Percentiles rank a stretch among this genome's conserved stretches.
Evolutionary conservation across 163 green algal species (phyloP).

Genomic region (Scenedesmus sp.): DNA sequence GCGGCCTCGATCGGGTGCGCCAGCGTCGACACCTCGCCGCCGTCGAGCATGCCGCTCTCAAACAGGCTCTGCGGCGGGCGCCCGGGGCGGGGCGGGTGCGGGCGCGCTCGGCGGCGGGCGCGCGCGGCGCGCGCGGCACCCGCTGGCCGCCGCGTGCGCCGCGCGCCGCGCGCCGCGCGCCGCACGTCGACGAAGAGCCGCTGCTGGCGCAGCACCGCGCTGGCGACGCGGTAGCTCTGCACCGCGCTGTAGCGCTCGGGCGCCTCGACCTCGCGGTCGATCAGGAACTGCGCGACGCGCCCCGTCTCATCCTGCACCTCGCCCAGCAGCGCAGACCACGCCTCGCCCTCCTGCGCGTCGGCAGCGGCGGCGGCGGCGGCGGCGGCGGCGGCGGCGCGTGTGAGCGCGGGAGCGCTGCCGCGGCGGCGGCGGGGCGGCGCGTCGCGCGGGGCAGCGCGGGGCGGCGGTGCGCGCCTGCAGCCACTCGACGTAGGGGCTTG

Average conservation of each 20-base stretch:
- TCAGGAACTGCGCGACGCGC: slow-evolving; percentile 77
- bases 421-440: no score
- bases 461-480: slow-evolving; percentile 25
- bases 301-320: slow-evolving; percentile 30
- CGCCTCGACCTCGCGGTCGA: slow-evolving; percentile 88
- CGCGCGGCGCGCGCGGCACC: no score
- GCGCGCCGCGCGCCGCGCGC: not conserved
- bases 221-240: slow-evolving; percentile 79
- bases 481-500: slow-evolving; percentile 42
- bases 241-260: slow-evolving; percentile 83
- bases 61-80: slow-evolving; percentile 23
- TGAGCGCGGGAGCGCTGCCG: not conserved
- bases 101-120: no score
- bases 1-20: slow-evolving; percentile 52
- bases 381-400: not conserved
- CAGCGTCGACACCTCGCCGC: slow-evolving; percentile 68
- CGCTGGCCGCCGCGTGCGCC: no score
- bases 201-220: slow-evolving; percentile 69
- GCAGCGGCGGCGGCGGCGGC: not conserved
- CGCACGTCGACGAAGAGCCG: slow-evolving; percentile 62
- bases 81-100: not conserved
- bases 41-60: slow-evolving; percentile 67
- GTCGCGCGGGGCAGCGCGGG: not conserved
- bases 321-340: slow-evolving; percentile 20
- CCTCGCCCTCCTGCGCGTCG: slow-evolving; percentile 29